Conservation (phyloP, 2,329 filamentous ascomycete genomes). For the Neopestalotiopsis clavispora region DNA sequence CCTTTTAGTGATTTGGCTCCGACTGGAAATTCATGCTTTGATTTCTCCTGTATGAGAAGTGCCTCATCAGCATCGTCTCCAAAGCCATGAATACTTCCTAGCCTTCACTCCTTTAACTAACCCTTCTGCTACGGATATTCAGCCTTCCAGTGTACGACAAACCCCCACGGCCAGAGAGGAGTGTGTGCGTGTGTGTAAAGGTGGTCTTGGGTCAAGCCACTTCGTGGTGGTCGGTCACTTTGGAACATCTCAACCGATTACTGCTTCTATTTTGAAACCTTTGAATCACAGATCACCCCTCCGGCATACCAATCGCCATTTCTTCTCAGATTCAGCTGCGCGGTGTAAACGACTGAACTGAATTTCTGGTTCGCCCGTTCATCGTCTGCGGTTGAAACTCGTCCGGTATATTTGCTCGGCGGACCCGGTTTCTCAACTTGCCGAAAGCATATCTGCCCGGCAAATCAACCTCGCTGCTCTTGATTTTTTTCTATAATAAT, state of each 20-base stretch:
- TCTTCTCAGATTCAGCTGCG: background rate
- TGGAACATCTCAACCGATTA: background rate
- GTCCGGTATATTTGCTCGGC: background rate
- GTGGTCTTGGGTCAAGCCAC: background rate
- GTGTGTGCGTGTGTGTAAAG: background rate
- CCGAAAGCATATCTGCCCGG: background rate
- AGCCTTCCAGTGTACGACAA: background rate
- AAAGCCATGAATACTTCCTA: conserved; percentile 16
- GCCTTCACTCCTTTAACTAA: conserved; percentile 13
- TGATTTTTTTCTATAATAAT: background rate
- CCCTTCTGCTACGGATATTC: conserved; percentile 8
- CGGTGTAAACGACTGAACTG: background rate
- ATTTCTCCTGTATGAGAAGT: conserved; percentile 17
- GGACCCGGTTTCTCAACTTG: background rate
- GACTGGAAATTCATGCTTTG: conserved; percentile 14
- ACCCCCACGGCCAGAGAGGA: conserved; percentile 5
- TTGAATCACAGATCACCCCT: background rate
- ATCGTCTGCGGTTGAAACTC: background rate
- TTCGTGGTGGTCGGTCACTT: conserved; percentile 2
- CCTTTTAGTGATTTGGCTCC: conserved; percentile 13
- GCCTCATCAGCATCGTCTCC: conserved; percentile 15
- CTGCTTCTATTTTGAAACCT: conserved; percentile 10
- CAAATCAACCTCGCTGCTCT: background rate
- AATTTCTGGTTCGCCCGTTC: background rate
- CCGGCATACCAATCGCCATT: background rate